These are phyloP conservation scores for Fibroporia radiculosa DNA, from an alignment of 768 basidiomycete species.

Conservation along the genomic window DNA sequence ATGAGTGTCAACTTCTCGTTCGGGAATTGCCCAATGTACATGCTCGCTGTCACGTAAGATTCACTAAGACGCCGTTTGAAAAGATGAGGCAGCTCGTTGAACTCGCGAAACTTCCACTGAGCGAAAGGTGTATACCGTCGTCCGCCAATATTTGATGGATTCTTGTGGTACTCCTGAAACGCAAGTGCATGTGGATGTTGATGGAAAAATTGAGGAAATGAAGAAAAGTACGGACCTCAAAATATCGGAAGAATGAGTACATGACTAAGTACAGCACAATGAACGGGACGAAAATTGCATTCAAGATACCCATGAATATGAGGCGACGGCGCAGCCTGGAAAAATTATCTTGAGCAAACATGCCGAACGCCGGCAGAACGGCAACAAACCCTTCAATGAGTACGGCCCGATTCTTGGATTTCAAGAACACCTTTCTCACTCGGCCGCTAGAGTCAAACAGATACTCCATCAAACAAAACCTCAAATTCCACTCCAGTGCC, in stretches of 20 bases:
- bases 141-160: conserved; percentile 90
- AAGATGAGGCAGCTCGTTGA: conserved; percentile 94
- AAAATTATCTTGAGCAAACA: not conserved
- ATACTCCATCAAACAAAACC: conserved; percentile 93
- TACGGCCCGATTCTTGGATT: conserved; percentile 67
- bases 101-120: conserved; percentile 98
- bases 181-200: conserved; percentile 5
- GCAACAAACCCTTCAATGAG: conserved; percentile 74
- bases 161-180: conserved; percentile 92
- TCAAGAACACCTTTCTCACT: conserved; percentile 87
- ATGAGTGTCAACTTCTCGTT: conserved; percentile 87
- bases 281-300: conserved; percentile 93
- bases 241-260: conserved; percentile 99
- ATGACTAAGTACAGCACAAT: conserved; percentile 94
- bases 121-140: conserved; percentile 92
- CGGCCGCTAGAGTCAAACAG: conserved; percentile 86
- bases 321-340: conserved; percentile 74
- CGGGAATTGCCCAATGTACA: conserved; percentile 97
- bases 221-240: conserved; percentile 61
- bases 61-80: conserved; percentile 82
- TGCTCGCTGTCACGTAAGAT: conserved; percentile 83
- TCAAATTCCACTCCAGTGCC: conserved; percentile 94
- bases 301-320: conserved; percentile 95
- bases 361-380: not conserved
- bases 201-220: not conserved